Evolutionary conservation across 1,284 basidiomycete species (phyloP), one percentile per base, ranked within the genome.

Genomic region (Rhodotorula sp.): DNA sequence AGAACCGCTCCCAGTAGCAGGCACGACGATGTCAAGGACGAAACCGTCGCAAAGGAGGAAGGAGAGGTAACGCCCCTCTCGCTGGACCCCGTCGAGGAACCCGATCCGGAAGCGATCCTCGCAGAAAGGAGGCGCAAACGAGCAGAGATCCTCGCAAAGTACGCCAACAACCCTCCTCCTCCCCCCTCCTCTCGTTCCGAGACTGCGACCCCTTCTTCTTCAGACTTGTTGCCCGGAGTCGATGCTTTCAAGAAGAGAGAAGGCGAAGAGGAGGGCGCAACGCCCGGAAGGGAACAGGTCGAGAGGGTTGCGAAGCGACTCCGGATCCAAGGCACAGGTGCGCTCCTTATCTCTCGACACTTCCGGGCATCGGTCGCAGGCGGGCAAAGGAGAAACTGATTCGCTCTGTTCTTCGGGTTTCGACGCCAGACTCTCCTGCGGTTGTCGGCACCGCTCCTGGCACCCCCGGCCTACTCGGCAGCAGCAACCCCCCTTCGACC

Each of bases 111-210:
- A 78, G 85, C 88, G 68, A 82, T 88, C 6, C 83, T 93, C 30
- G 91, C 89, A 56, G 89, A 88, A 67, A 86, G 91, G n/a, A 85
- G 89, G 45, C 88, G 89, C 37, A 89, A 87, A 76, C 87, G 93
- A 53, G 88, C 88, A 75, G 92, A 90, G 30, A 93, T 96, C 65
- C 83, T 93, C 70, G 91, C 91, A 67, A 93, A 91, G 81, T 91
- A 93, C 81, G 69, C 81, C 12, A 76, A 75, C 6, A 49, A 26
- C 18, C 4, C 60, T 14, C 22, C 60, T 2, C 37, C 51, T 3
- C 10, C 24, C 18, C 29, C 54, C 29, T 51, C 6, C 64, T 49
- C 48, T 59, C 56, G 77, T 30, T 42, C 10, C 30, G 45, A 24
- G n/a, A 42, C 58, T 37, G 30, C 61, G 37, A 42, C 58, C 62